A percentile compares a stretch with the other conserved stretches of the same genome.
phyloP scores from a whole-genome alignment of 495 filamentous ascomycete genomes.

The Aspergillus mulundensis region DNA sequence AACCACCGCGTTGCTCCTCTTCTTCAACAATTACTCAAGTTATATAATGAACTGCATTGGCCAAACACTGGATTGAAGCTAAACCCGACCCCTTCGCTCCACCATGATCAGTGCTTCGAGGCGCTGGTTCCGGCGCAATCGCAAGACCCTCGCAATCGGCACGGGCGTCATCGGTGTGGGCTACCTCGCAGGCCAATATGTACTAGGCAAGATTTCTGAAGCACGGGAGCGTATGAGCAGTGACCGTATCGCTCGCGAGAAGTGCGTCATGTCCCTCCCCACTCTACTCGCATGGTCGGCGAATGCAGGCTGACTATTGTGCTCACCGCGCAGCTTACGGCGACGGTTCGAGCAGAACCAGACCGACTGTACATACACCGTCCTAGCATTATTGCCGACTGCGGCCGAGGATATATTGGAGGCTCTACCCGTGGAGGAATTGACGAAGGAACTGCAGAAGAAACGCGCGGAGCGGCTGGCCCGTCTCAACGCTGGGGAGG shows the following conservation, averaged over 20 bases:
- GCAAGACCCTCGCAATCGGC: slow-evolving; percentile 81
- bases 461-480: slow-evolving; percentile 78
- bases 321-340: slow-evolving; percentile 59
- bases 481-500: slow-evolving; percentile 47
- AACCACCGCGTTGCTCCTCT: slow-evolving; percentile 8
- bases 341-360: slow-evolving; percentile 98
- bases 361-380: slow-evolving; percentile 97
- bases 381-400: slow-evolving; percentile 89
- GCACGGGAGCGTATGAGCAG: slow-evolving; percentile 91
- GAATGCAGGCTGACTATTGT: slow-evolving; percentile 10
- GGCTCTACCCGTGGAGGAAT: slow-evolving; percentile 81
- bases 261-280: slow-evolving; percentile 55
- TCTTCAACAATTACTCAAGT: neutral
- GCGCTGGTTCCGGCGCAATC: slow-evolving; percentile 88
- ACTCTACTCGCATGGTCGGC: slow-evolving; percentile 9
- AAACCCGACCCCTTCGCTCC: slow-evolving; percentile 17
- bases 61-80: slow-evolving; percentile 8
- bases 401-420: slow-evolving; percentile 84
- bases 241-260: slow-evolving; percentile 91
- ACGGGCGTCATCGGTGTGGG: slow-evolving; percentile 82
- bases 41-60: slow-evolving; percentile 17
- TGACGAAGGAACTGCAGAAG: slow-evolving; percentile 87
- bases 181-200: slow-evolving; percentile 91
- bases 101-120: slow-evolving; percentile 79
- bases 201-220: slow-evolving; percentile 82